Base-by-base conservation (phyloP, 768 basidiomycete species). In the Pisolithus orientalis region DNA sequence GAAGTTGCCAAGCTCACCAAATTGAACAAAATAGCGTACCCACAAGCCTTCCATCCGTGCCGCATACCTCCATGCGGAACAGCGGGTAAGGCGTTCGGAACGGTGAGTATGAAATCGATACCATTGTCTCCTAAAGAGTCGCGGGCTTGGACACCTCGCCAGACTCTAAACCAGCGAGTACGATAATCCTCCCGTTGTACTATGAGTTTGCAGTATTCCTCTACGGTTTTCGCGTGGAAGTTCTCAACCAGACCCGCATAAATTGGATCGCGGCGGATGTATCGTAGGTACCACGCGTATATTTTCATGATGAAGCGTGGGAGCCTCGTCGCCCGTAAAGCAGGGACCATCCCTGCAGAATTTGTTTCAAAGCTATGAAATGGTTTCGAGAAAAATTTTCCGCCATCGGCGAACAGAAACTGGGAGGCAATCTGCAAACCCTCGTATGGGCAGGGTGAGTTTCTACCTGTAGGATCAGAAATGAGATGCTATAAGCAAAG, bases 1-100 rank as follows among this genome's bases (percentile, higher is more conserved):
- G n/a, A 25, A 34, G 27, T 13, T 11, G 39, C 29, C 3, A 37
- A 10, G 62, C 77, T 50, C 43, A 84, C 85, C 59, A 87, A 57
- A 54, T 83, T 88, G 68, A 84, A 89, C 31, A 88, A 59, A 59
- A 82, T 80, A 0, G 84, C 81, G 61, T 84, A 85, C 6, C 78
- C 79, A 7, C 80, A 79, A 42, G 80, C 79, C 66, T 79, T 75
- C 59, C 81, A 71, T 14, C 77, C 76, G n/a, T 77, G 75, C 54
- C 76, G 75, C 58, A 75, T 78, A 3, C 74, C 74, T 2, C 75
- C 73, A 48, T 82, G 74, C 42, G 77, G 74, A 21, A 83, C 66
- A 0, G 84, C 85, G 2, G 85, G 82, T 40, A 80, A 67, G n/a
- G 81, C 73, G 57, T 80, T 77, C 11, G 80, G 82, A 6, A 81